Percentiles rank a stretch among this genome's conserved stretches.
phyloP scores from a whole-genome alignment of 2,329 filamentous ascomycete species.

The Coniochaeta ligniaria region DNA sequence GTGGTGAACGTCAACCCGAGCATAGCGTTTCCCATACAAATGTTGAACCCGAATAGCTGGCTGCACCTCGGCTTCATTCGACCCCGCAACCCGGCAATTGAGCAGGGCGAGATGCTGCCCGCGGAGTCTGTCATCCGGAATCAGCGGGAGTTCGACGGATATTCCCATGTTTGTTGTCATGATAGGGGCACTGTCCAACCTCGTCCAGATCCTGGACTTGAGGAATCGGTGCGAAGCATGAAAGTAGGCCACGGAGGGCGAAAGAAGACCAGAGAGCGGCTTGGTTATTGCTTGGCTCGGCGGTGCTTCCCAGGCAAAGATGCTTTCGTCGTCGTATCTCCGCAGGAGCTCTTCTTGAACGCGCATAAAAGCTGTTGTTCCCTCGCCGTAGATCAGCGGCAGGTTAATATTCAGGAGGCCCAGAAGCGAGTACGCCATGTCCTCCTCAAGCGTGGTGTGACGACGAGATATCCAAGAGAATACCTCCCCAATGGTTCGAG shows the following conservation, averaged over 20 bases:
- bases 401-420: conserved; percentile 19
- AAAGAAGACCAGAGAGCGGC: neutral
- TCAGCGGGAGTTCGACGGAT: neutral
- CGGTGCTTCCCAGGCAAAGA: neutral
- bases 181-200: neutral
- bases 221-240: neutral
- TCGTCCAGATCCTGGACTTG: neutral
- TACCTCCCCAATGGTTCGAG: conserved; percentile 1
- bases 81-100: neutral
- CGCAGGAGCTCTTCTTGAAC: neutral
- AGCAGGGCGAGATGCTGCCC: neutral
- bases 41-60: neutral
- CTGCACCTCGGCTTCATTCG: neutral
- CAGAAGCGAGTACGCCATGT: conserved; percentile 18
- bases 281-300: neutral
- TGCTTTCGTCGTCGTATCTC: neutral
- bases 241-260: neutral
- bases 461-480: conserved; percentile 17
- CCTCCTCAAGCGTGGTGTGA: conserved; percentile 15
- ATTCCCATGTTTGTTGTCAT: neutral
- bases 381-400: conserved; percentile 18
- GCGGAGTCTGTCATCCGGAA: neutral
- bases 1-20: neutral
- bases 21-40: neutral
- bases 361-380: neutral